Base-by-base conservation (phyloP, 2,329 filamentous ascomycete species). In the Lachnellula cervina region DNA sequence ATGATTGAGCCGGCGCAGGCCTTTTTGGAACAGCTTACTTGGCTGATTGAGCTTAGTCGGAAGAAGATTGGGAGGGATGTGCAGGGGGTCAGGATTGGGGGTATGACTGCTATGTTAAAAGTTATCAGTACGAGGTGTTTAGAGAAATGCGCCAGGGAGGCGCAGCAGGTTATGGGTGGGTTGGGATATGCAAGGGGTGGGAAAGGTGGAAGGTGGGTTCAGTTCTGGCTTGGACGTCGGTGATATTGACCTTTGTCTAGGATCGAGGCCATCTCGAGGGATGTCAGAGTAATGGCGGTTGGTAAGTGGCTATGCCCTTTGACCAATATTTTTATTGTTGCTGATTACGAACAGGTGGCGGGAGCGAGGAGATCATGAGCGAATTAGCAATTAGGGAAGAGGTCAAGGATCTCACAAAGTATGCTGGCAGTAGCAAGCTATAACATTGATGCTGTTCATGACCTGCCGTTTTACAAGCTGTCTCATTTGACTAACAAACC, bases 1-100 rank as follows among this genome's bases (percentile, higher is more conserved):
- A 75, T 80, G 60, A 77, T 86, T n/a, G 83, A 86, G 60, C 78
- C 79, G 0, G 79, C 82, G 46, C 82, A 80, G 69, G 80, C 82
- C 0, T 85, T 82, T 71, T 67, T 86, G 56, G 83, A 86, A 62
- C 81, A 85, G 64, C 70, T 86, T 2, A 80, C 79, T 5, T 81
- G 64, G 64, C 35, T 68, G 47, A 64, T 68, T 49, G 66, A 69
- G 47, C 8, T 61, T 5, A 59, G 43, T 58, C 40, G 62, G 37
- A 62, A 62, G 42, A 54, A 32, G 40, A 57, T 58, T 3, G 49
- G 47, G 16, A 56, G 53, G 25, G 54, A 54, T 16, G 48, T 50
- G 5, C 54, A 71, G 50, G 66, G 71, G 37, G 68, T 75, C 11
- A 74, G 76, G 40, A 74, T 80, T 35, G 77, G 77, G 1, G 77